phyloP scores from a whole-genome alignment of 768 basidiomycete species.

The Boletus rufocinnamomeus region DNA sequence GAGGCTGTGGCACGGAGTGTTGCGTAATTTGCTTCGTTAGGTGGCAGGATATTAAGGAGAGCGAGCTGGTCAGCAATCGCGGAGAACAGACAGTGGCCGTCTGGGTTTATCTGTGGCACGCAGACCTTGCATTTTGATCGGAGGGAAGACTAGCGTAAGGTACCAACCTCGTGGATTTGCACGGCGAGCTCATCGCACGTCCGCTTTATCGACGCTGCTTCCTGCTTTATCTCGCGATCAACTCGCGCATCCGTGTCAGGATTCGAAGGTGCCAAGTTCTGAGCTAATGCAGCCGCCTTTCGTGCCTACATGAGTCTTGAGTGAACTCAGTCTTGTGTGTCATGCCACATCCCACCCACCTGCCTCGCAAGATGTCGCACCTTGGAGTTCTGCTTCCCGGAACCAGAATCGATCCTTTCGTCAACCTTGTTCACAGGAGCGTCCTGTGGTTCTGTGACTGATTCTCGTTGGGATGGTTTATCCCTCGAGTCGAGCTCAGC shows the following conservation, averaged over 20 bases:
- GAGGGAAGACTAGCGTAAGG: not conserved
- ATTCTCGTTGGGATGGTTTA: constrained; percentile 48
- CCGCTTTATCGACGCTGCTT: constrained; percentile 61
- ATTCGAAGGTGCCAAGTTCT: constrained; percentile 53
- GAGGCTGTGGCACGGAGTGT: constrained; percentile 71
- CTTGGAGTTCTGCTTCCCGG: constrained; percentile 58
- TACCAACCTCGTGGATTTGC: constrained; percentile 62
- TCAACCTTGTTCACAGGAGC: constrained; percentile 32
- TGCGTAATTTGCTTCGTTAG: constrained; percentile 58
- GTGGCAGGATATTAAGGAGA: constrained; percentile 65
- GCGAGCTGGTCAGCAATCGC: constrained; percentile 91
- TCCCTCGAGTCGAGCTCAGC: constrained; percentile 73
- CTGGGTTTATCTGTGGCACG: constrained; percentile 78
- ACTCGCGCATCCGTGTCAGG: constrained; percentile 59
- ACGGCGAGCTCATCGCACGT: constrained; percentile 68
- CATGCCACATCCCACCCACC: constrained; percentile 42
- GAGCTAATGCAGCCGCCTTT: constrained; percentile 66
- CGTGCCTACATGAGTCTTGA: constrained; percentile 51
- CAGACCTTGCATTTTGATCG: constrained; percentile 3
- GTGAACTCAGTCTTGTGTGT: constrained; percentile 1
- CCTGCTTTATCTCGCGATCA: constrained; percentile 65
- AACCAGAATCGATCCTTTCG: constrained; percentile 21
- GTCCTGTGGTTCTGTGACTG: constrained; percentile 46
- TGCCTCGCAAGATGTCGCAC: constrained; percentile 69
- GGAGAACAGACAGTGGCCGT: constrained; percentile 95